These are phyloP conservation scores for Kokia cookei DNA, from an alignment of 441 rosid genomes.

Conservation along the genomic window DNA sequence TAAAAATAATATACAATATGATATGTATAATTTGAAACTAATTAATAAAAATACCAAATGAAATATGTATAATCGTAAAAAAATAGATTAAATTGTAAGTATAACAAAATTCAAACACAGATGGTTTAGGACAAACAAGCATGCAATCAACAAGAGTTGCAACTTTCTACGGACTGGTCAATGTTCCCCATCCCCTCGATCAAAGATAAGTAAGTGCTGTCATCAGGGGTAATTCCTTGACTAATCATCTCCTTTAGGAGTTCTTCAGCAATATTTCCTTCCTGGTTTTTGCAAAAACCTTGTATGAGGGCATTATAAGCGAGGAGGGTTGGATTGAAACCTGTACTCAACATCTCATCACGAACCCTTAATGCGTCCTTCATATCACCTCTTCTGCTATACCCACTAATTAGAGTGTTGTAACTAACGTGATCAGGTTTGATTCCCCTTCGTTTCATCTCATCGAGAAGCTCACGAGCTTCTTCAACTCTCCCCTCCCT, in stretches of 20 bases:
- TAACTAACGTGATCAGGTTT: conserved; percentile 78
- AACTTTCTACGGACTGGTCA: conserved; percentile 12
- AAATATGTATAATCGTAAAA: no score
- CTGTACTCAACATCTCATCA: conserved; percentile 76
- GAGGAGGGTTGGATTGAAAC: conserved; percentile 76
- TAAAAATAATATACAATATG: no score
- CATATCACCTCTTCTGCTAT: conserved; percentile 78
- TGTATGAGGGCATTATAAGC: conserved; percentile 83
- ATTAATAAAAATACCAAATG: no score
- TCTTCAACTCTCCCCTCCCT: conserved; percentile 72
- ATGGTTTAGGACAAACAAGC: no score
- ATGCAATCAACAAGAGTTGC: neutral
- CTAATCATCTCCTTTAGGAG: conserved; percentile 76
- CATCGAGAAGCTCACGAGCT: conserved; percentile 75
- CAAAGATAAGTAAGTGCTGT: conserved; percentile 59
- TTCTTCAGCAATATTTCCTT: conserved; percentile 67
- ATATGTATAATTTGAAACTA: no score
- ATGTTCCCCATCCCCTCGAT: conserved; percentile 54
- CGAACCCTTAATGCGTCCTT: conserved; percentile 67
- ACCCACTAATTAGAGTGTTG: conserved; percentile 83
- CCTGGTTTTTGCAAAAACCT: conserved; percentile 66
- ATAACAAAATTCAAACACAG: no score
- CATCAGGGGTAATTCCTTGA: conserved; percentile 80
- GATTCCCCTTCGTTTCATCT: conserved; percentile 77
- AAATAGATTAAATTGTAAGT: no score